Base-by-base conservation (phyloP, 768 basidiomycete genomes). In the Psilocybe cyanescens region DNA sequence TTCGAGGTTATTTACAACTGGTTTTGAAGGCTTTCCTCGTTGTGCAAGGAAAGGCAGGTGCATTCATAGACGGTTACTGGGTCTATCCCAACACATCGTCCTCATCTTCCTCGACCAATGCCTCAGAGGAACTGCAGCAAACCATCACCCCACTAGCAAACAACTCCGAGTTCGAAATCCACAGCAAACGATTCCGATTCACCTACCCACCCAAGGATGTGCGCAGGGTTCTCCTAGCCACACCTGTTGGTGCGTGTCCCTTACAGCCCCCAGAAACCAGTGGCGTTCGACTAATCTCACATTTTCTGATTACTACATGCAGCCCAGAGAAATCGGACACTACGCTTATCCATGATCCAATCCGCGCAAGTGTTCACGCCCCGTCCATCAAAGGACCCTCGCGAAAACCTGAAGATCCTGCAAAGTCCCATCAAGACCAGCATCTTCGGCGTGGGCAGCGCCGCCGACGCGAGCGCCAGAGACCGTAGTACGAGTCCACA, bases 331-430 rank as follows among this genome's bases (percentile, higher is more conserved):
- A 78, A 79, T 53, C 79, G 84, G 19, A 79, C 83, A 2, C 79
- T 88, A 1, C 84, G 90, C 30, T 80, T 93, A 61, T 90, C 88
- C 2, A 89, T 93, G 87, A 90, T 93, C 35, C 80, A 86, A 28
- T 86, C 85, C 57, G 88, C 88, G 0, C 84, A 90, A 66, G 89
- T 93, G 4, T 90, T 91, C 72, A 84, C 85, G 1, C 91, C 90
- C 1, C 73, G 83, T 3, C 87, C 86, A 0, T 86, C 83, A 37
- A 72, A 74, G 3, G 81, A 89, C 67, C 86, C 88, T 1, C 74
- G 78, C 31, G 86, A 86, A 70, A 90, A 90, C 62, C 79, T 92
- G 1, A 79, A 83, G 7, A 77, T 89, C 33, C 78, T 92, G 3
- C 83, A 87, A 68, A 86, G 81, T 12, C 88, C 88, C 0, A 67